phyloP scores from a whole-genome alignment of 345 rosid species.

The Carallia pectinifolia region DNA sequence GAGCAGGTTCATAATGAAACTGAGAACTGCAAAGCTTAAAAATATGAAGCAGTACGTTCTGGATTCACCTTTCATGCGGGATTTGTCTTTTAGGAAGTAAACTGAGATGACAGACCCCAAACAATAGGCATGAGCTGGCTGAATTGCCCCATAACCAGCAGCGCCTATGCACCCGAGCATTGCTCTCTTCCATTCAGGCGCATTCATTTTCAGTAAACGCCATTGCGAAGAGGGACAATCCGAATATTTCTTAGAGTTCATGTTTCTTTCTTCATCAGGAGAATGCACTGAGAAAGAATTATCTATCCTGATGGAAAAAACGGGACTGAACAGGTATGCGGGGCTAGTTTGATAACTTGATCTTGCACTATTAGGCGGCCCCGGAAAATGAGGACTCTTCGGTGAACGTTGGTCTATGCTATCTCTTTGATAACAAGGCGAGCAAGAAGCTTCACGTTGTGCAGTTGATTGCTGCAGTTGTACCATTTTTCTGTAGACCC shows the following conservation, averaged over 20 bases:
- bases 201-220: slow-evolving; percentile 43
- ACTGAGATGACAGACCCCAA: slow-evolving; percentile 39
- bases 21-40: slow-evolving; percentile 31
- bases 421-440: slow-evolving; percentile 8
- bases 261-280: slow-evolving; percentile 16
- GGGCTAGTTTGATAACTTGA: slow-evolving; percentile 35
- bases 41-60: slow-evolving; percentile 39
- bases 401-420: neutral
- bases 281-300: slow-evolving; percentile 10
- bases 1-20: slow-evolving; percentile 36
- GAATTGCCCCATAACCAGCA: slow-evolving; percentile 34
- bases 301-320: slow-evolving; percentile 26
- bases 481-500: slow-evolving; percentile 43
- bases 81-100: slow-evolving; percentile 37
- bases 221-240: slow-evolving; percentile 22
- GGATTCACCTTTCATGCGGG: slow-evolving; percentile 32
- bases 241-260: slow-evolving; percentile 1
- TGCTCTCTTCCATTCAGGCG: slow-evolving; percentile 42
- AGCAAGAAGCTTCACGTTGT: slow-evolving; percentile 14
- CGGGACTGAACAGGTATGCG: slow-evolving; percentile 26
- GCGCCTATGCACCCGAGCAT: slow-evolving; percentile 48
- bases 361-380: slow-evolving; percentile 13
- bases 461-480: slow-evolving; percentile 32
- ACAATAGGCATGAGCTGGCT: slow-evolving; percentile 39
- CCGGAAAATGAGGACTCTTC: slow-evolving; percentile 11